These are phyloP conservation scores for Cercophora newfieldiana DNA, from an alignment of 495 filamentous ascomycete species.

Conservation along the genomic window DNA sequence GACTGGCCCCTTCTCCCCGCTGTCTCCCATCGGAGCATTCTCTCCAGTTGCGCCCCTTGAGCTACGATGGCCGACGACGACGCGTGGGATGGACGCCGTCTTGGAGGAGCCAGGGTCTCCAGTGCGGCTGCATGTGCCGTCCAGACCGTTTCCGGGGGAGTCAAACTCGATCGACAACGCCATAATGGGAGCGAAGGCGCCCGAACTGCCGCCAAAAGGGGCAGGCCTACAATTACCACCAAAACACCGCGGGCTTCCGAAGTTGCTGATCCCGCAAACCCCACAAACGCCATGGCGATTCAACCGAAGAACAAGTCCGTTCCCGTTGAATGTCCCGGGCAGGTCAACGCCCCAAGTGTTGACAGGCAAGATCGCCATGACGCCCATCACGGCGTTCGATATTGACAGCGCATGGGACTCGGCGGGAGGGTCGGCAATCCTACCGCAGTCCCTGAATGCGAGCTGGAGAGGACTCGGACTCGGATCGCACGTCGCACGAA, in stretches of 20 bases:
- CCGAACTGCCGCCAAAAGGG: conserved; percentile 11
- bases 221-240: not conserved
- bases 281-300: conserved; percentile 27
- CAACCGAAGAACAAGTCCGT: conserved; percentile 22
- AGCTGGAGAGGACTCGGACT: conserved; percentile 15
- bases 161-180: conserved; percentile 22
- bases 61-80: not conserved
- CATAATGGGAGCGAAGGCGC: conserved; percentile 13
- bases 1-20: not conserved
- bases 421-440: not conserved
- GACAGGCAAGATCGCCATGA: conserved; percentile 28
- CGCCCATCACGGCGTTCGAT: conserved; percentile 33
- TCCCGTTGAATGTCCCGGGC: conserved; percentile 21
- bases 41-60: not conserved
- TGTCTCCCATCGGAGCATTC: not conserved
- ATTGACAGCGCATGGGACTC: conserved; percentile 9
- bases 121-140: conserved; percentile 19
- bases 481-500: not conserved
- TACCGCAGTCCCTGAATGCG: not conserved
- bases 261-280: conserved; percentile 19
- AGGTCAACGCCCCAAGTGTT: conserved; percentile 24
- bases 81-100: conserved; percentile 5
- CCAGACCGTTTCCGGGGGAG: conserved; percentile 6
- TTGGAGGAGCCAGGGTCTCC: conserved; percentile 15
- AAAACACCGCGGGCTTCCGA: conserved; percentile 11